Conservation (phyloP, 2,329 filamentous ascomycete genomes). For the Hymenoscyphus scutula region DNA sequence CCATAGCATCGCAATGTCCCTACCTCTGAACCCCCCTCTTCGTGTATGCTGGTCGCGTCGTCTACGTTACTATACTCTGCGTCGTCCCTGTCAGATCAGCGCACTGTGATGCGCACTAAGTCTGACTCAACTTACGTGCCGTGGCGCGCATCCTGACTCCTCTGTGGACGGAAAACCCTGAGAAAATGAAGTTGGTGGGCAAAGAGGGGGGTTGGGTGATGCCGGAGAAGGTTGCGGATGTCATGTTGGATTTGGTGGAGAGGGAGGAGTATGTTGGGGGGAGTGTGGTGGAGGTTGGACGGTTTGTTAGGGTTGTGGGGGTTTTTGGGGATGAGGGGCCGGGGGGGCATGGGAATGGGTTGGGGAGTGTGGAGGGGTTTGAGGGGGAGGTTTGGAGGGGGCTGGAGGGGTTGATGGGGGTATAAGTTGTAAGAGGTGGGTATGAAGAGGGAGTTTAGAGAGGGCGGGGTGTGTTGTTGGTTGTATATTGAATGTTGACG, state of each 20-base stretch:
- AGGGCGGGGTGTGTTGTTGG: too few species aligned
- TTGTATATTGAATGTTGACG: too few species aligned
- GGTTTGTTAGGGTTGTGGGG: slow-evolving; percentile 37
- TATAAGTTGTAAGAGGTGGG: too few species aligned
- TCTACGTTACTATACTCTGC: too few species aligned
- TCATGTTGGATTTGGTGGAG: slow-evolving; percentile 44
- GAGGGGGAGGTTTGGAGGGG: slow-evolving; percentile 13
- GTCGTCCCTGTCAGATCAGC: too few species aligned
- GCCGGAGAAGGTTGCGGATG: slow-evolving; percentile 43
- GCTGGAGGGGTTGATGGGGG: slow-evolving; percentile 13
- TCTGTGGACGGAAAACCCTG: slow-evolving; percentile 45
- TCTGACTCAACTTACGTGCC: too few species aligned
- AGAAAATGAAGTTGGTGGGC: slow-evolving; percentile 41
- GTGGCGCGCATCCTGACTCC: slow-evolving; percentile 43
- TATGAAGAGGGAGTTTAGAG: too few species aligned
- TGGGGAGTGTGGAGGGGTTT: slow-evolving; percentile 2
- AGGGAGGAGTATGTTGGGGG: slow-evolving; percentile 39
- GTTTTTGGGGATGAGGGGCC: slow-evolving; percentile 43
- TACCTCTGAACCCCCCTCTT: too few species aligned
- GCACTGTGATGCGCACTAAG: too few species aligned
- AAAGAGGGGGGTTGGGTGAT: slow-evolving; percentile 39
- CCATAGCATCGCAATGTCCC: too few species aligned
- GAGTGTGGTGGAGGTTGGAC: slow-evolving; percentile 43
- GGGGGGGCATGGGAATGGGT: slow-evolving; percentile 8
- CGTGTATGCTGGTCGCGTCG: too few species aligned